Conservation (phyloP, 164 flowering plant species). For the Macadamia tetraphylla region DNA sequence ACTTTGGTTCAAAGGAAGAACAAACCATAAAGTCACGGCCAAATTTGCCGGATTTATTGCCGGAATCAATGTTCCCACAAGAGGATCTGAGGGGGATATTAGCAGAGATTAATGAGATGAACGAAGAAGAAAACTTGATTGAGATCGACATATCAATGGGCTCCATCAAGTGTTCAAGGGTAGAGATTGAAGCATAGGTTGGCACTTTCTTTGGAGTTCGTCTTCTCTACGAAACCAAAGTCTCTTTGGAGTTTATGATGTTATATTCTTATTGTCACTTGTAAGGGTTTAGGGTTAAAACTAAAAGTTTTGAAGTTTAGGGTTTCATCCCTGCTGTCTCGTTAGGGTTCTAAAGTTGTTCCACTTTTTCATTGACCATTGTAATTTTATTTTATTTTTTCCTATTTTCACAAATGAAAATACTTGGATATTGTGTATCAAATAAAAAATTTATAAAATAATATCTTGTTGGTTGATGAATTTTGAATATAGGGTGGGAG, state of each 20-base stretch:
- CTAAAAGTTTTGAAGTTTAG: conserved; percentile 2
- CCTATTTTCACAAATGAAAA: no score
- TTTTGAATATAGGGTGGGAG: no score
- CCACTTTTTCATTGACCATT: background rate
- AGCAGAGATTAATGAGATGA: conserved; percentile 54
- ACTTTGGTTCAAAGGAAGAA: conserved; percentile 26
- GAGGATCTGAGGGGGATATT: conserved; percentile 45
- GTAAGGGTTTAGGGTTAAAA: background rate
- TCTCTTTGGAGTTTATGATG: background rate
- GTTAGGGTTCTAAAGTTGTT: background rate
- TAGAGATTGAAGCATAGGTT: conserved; percentile 35
- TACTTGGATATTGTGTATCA: no score
- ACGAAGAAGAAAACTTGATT: conserved; percentile 55
- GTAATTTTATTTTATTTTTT: no score
- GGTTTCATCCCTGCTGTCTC: background rate
- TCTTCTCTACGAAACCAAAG: background rate
- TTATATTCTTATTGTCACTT: background rate
- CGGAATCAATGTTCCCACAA: conserved; percentile 30
- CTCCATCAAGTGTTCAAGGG: conserved; percentile 42
- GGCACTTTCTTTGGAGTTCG: background rate
- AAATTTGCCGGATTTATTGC: conserved; percentile 22
- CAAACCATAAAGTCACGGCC: conserved; percentile 14
- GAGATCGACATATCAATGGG: conserved; percentile 66
- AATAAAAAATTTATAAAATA: no score
- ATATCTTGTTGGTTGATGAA: no score